A percentile compares a stretch with the other conserved stretches of the same genome.
These are phyloP conservation scores for Aspergillus neoniger DNA, from an alignment of 2,329 filamentous ascomycete genomes.

Conservation along the genomic window DNA sequence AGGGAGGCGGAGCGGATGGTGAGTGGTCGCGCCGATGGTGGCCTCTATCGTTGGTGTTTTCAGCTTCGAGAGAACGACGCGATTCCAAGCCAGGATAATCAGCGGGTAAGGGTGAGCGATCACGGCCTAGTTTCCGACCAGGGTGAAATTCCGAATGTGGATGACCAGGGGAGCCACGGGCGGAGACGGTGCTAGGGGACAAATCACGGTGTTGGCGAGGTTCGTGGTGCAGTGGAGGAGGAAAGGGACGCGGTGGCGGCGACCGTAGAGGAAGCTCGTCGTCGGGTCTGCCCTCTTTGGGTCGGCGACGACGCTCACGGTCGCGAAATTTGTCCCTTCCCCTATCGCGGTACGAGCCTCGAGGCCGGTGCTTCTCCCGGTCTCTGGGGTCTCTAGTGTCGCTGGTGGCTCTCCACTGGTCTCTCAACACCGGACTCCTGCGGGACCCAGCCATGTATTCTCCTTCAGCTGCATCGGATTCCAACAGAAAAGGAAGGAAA, in stretches of 20 bases:
- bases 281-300: conserved; percentile 39
- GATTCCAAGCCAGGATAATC: conserved; percentile 26
- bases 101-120: conserved; percentile 24
- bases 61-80: conserved; percentile 20
- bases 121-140: conserved; percentile 25
- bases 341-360: conserved; percentile 41
- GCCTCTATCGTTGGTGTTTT: conserved; percentile 26
- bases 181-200: conserved; percentile 28
- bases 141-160: conserved; percentile 23
- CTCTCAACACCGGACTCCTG: conserved; percentile 53
- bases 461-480: conserved; percentile 46
- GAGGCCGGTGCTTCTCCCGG: conserved; percentile 43
- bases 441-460: conserved; percentile 53
- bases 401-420: conserved; percentile 51
- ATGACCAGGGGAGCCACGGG: conserved; percentile 31
- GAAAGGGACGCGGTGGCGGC: conserved; percentile 37
- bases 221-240: conserved; percentile 33
- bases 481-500: conserved; percentile 10
- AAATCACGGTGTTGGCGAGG: conserved; percentile 33
- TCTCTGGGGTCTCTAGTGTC: conserved; percentile 42
- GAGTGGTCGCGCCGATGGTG: conserved; percentile 32
- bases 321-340: conserved; percentile 46
- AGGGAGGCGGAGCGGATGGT: conserved; percentile 32
- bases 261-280: conserved; percentile 40
- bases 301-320: conserved; percentile 37